These are phyloP conservation scores for Panellus pusillus DNA, from an alignment of 768 basidiomycete species.

Conservation along the genomic window DNA sequence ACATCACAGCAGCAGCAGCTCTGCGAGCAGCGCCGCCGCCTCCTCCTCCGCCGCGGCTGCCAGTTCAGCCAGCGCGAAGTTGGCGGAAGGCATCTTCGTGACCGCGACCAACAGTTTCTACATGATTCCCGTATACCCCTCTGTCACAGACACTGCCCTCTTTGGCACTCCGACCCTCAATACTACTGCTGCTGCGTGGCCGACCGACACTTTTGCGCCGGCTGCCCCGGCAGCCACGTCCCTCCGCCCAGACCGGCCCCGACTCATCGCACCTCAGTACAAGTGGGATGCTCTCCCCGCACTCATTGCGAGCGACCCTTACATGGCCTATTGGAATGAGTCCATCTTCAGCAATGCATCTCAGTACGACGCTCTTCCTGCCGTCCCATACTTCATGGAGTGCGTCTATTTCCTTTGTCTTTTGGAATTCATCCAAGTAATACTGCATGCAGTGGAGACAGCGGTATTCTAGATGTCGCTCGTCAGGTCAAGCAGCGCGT, in stretches of 20 bases:
- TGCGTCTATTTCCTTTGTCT: not conserved
- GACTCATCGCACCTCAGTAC: slow-evolving; percentile 87
- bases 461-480: slow-evolving; percentile 90
- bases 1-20: slow-evolving; percentile 35
- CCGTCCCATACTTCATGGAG: slow-evolving; percentile 73
- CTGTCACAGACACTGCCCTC: slow-evolving; percentile 78
- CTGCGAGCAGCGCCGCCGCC: slow-evolving; percentile 39
- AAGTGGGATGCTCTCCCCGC: slow-evolving; percentile 84
- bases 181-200: slow-evolving; percentile 59
- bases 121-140: slow-evolving; percentile 83
- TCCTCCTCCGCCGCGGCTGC: slow-evolving; percentile 44
- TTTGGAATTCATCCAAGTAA: not conserved
- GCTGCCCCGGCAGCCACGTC: slow-evolving; percentile 57
- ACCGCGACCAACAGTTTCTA: slow-evolving; percentile 78
- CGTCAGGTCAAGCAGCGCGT: slow-evolving; percentile 87
- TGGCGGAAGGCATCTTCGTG: slow-evolving; percentile 63
- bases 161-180: slow-evolving; percentile 72
- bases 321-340: slow-evolving; percentile 85
- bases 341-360: slow-evolving; percentile 91
- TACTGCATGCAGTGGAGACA: slow-evolving; percentile 46
- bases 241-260: slow-evolving; percentile 40
- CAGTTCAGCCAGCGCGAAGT: slow-evolving; percentile 59
- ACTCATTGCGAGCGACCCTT: slow-evolving; percentile 81
- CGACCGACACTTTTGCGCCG: slow-evolving; percentile 74
- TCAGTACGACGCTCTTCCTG: slow-evolving; percentile 58